Evolutionary conservation across 805 yeast species (phyloP).

Genomic region (Nakazawaea populi): DNA sequence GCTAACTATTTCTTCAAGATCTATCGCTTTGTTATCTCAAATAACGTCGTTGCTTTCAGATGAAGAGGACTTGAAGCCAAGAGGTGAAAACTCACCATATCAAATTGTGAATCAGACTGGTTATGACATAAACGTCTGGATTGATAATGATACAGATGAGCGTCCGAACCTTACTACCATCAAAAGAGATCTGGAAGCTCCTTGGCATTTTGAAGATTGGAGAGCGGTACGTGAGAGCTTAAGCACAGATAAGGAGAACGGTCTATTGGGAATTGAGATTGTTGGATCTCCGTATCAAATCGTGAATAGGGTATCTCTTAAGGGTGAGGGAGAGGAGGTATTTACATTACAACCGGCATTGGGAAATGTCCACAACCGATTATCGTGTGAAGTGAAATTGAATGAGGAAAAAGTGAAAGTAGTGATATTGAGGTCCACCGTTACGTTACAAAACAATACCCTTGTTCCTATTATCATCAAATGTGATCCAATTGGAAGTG

Average conservation of each 20-base stretch:
- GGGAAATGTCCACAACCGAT: constrained; percentile 54
- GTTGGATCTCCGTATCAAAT: constrained; percentile 49
- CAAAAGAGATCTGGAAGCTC: constrained; percentile 42
- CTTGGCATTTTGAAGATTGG: constrained; percentile 98
- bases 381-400: constrained; percentile 65
- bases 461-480: constrained; percentile 47
- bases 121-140: constrained; percentile 73
- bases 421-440: constrained; percentile 72
- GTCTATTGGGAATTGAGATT: constrained; percentile 58
- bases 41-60: constrained; percentile 53
- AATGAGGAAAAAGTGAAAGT: constrained; percentile 75
- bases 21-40: constrained; percentile 72
- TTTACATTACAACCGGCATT: constrained; percentile 60
- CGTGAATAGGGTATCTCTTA: constrained; percentile 55
- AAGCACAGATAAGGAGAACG: constrained; percentile 56
- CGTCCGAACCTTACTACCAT: constrained; percentile 28
- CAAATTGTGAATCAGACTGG: constrained; percentile 82
- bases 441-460: constrained; percentile 62
- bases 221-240: constrained; percentile 73
- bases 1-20: constrained; percentile 72
- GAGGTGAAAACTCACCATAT: constrained; percentile 83
- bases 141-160: constrained; percentile 37
- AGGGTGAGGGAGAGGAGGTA: constrained; percentile 79
- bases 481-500: constrained; percentile 26
- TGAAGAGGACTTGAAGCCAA: constrained; percentile 44